These are phyloP conservation scores for Symbiotaphrina buchneri DNA, from an alignment of 495 filamentous ascomycete genomes.

Conservation along the genomic window DNA sequence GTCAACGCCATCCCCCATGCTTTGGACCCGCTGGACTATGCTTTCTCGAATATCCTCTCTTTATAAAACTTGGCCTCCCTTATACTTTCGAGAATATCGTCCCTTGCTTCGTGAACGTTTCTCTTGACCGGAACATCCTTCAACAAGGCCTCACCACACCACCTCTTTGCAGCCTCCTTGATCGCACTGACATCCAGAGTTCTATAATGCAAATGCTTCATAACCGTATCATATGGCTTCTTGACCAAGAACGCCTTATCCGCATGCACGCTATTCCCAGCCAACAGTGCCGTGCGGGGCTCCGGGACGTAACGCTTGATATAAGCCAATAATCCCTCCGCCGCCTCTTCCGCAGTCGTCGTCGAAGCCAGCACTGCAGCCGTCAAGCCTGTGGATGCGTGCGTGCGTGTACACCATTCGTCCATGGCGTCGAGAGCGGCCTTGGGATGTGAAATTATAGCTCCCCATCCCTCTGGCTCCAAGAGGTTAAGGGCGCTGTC, in stretches of 20 bases:
- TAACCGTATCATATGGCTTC: conserved; percentile 44
- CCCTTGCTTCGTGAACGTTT: conserved; percentile 55
- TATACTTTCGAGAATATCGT: conserved; percentile 91
- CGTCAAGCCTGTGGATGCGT: conserved; percentile 57
- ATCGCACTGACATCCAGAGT: conserved; percentile 79
- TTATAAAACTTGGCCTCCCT: conserved; percentile 72
- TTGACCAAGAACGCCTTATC: conserved; percentile 66
- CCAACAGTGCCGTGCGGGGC: conserved; percentile 41
- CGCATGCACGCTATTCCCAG: conserved; percentile 81
- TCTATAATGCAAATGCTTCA: conserved; percentile 66
- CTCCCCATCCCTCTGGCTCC: conserved; percentile 57
- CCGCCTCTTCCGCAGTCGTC: conserved; percentile 48
- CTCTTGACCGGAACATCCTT: conserved; percentile 43
- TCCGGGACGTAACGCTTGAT: conserved; percentile 46
- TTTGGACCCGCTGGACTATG: no score
- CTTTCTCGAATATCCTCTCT: conserved; percentile 31
- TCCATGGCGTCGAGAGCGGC: conserved; percentile 55
- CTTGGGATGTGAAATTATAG: conserved; percentile 52
- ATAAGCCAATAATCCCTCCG: conserved; percentile 51
- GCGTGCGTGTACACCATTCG: conserved; percentile 30
- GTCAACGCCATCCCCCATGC: no score
- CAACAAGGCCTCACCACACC: conserved; percentile 41
- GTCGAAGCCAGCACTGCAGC: conserved; percentile 50
- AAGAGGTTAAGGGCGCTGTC: conserved; percentile 52
- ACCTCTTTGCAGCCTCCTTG: conserved; percentile 71